Percentiles rank a stretch among this genome's conserved stretches.
These are phyloP conservation scores for Madurella fahalii DNA, from an alignment of 2,329 filamentous ascomycete species.

Conservation along the genomic window DNA sequence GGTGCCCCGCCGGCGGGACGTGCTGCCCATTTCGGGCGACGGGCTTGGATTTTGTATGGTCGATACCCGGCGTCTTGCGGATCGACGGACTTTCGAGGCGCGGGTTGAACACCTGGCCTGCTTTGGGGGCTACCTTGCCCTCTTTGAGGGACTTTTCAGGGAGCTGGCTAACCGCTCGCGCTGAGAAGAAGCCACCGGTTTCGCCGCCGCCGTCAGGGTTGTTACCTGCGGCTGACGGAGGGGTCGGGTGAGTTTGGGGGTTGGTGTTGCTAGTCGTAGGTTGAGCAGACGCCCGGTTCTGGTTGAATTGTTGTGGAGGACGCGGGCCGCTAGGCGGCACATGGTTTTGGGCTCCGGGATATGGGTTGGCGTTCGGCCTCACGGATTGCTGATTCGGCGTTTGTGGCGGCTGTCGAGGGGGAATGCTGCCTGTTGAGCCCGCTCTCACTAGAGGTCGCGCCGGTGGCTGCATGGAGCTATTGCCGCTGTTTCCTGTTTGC, in stretches of 20 bases:
- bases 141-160: slow-evolving; percentile 45
- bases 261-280: slow-evolving; percentile 13
- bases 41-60: slow-evolving; percentile 73
- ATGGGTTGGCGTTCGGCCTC: slow-evolving; percentile 17
- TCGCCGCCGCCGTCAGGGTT: slow-evolving; percentile 31
- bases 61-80: slow-evolving; percentile 81
- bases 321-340: slow-evolving; percentile 7
- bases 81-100: slow-evolving; percentile 78
- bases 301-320: slow-evolving; percentile 26
- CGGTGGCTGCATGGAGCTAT: slow-evolving; percentile 37
- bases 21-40: slow-evolving; percentile 57
- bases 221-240: slow-evolving; percentile 24
- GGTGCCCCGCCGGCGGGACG: slow-evolving; percentile 38
- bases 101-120: slow-evolving; percentile 63
- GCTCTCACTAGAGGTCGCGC: slow-evolving; percentile 31
- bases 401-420: slow-evolving; percentile 26
- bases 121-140: slow-evolving; percentile 39
- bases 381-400: slow-evolving; percentile 26
- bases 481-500: slow-evolving; percentile 22
- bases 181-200: slow-evolving; percentile 65
- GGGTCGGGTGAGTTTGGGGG: slow-evolving; percentile 30
- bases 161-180: slow-evolving; percentile 57
- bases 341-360: slow-evolving; percentile 19
- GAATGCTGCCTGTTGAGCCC: slow-evolving; percentile 30
- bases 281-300: slow-evolving; percentile 15